Conservation (phyloP, 1,284 basidiomycete genomes). For the Malassezia vespertilionis region DNA sequence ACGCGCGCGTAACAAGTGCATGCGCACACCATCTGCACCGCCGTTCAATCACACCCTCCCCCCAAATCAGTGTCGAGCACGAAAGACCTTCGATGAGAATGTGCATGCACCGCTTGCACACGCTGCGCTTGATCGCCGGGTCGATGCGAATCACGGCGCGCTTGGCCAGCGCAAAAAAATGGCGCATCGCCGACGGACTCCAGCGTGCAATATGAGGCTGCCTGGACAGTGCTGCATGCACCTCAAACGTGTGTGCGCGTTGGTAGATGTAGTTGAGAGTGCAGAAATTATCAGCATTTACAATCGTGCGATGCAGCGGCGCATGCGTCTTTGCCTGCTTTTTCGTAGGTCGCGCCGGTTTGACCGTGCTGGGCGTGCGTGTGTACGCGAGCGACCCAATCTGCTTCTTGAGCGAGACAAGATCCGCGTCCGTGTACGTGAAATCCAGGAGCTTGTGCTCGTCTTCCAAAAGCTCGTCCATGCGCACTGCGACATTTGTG, state of each 20-base stretch:
- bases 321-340: neutral
- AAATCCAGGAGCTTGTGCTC: constrained; percentile 65
- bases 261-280: constrained; percentile 15
- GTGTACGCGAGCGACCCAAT: constrained; percentile 20
- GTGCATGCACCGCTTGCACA: constrained; percentile 5
- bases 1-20: neutral
- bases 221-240: neutral
- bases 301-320: neutral
- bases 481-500: constrained; percentile 64
- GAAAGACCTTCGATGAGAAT: constrained; percentile 8
- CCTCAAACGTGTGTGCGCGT: constrained; percentile 5
- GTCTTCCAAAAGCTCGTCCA: constrained; percentile 78
- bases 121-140: constrained; percentile 11
- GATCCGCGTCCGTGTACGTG: constrained; percentile 60
- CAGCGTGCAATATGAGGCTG: neutral
- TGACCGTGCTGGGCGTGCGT: neutral
- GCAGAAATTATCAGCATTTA: constrained; percentile 22
- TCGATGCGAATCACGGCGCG: constrained; percentile 15
- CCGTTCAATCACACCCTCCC: no score
- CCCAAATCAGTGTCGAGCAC: no score
- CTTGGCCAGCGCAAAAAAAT: constrained; percentile 9
- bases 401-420: constrained; percentile 58
- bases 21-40: neutral
- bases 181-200: constrained; percentile 3
- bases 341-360: neutral